These are phyloP conservation scores for Spiromastix sp. DNA, from an alignment of 2,329 filamentous ascomycete genomes.

Conservation along the genomic window DNA sequence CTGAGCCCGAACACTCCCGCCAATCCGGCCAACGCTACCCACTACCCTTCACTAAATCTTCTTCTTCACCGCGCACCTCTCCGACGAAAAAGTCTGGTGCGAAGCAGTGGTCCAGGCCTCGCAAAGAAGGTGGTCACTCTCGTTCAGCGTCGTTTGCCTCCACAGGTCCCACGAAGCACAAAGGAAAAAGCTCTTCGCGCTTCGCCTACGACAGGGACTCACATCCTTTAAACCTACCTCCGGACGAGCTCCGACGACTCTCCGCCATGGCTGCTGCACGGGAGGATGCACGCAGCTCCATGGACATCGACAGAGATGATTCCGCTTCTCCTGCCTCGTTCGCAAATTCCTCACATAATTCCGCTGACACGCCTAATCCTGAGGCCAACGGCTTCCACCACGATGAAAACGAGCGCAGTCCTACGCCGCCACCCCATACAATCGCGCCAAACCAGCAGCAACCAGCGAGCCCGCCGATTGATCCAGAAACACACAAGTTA, in stretches of 20 bases:
- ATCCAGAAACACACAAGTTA: slow-evolving; percentile 86
- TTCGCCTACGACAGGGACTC: slow-evolving; percentile 43
- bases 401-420: slow-evolving; percentile 28
- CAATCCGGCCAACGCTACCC: slow-evolving; percentile 1
- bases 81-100: slow-evolving; percentile 10
- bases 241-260: slow-evolving; percentile 74
- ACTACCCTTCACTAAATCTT: slow-evolving; percentile 12
- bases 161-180: slow-evolving; percentile 7
- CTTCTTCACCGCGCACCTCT: slow-evolving; percentile 4
- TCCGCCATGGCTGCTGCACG: slow-evolving; percentile 45
- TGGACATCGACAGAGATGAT: slow-evolving; percentile 65
- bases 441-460: slow-evolving; percentile 40
- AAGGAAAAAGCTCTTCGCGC: slow-evolving; percentile 21
- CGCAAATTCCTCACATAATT: slow-evolving; percentile 27
- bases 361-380: slow-evolving; percentile 21
- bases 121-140: slow-evolving; percentile 14
- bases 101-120: slow-evolving; percentile 13
- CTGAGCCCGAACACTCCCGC: not conserved
- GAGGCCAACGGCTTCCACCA: slow-evolving; percentile 23
- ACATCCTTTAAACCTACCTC: slow-evolving; percentile 82
- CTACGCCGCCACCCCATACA: slow-evolving; percentile 36
- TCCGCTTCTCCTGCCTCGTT: slow-evolving; percentile 43
- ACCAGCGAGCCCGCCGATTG: slow-evolving; percentile 43
- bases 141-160: slow-evolving; percentile 23
- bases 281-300: slow-evolving; percentile 47